phyloP scores from a whole-genome alignment of 2,329 filamentous ascomycete species.

The Pseudovirgaria hyperparasitica region DNA sequence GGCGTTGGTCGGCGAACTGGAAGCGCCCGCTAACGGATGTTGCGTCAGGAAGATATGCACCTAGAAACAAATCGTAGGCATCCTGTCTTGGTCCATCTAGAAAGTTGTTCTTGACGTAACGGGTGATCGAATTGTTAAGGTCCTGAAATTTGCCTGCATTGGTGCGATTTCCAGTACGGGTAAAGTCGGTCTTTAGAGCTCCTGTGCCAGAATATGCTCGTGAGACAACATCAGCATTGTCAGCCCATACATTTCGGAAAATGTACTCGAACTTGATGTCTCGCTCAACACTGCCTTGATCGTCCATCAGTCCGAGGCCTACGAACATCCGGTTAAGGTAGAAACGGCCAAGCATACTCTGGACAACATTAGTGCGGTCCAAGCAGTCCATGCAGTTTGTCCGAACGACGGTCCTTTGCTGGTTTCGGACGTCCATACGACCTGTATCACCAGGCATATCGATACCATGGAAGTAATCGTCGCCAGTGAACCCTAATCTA shows the following conservation, averaged over 20 bases:
- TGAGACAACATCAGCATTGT: slow-evolving; percentile 93
- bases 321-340: slow-evolving; percentile 79
- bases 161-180: slow-evolving; percentile 81
- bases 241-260: slow-evolving; percentile 96
- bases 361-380: slow-evolving; percentile 93
- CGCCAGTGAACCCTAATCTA: too few species aligned
- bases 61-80: slow-evolving; percentile 87
- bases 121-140: slow-evolving; percentile 72
- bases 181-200: slow-evolving; percentile 96
- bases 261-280: slow-evolving; percentile 74
- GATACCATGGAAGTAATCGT: slow-evolving; percentile 91
- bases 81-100: slow-evolving; percentile 87
- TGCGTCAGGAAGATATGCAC: slow-evolving; percentile 64
- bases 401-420: slow-evolving; percentile 81
- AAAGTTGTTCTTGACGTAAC: slow-evolving; percentile 93
- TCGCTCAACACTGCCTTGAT: slow-evolving; percentile 66
- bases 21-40: slow-evolving; percentile 57
- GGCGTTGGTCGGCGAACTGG: slow-evolving; percentile 74
- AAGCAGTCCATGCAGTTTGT: slow-evolving; percentile 99
- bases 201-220: slow-evolving; percentile 90
- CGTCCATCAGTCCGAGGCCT: slow-evolving; percentile 66
- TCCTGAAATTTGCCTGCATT: slow-evolving; percentile 77
- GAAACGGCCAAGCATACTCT: slow-evolving; percentile 90
- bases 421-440: slow-evolving; percentile 64
- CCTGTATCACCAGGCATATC: slow-evolving; percentile 68